Evolutionary conservation across 1,284 basidiomycete genomes (phyloP).

Genomic region (Tranzscheliella williamsii): DNA sequence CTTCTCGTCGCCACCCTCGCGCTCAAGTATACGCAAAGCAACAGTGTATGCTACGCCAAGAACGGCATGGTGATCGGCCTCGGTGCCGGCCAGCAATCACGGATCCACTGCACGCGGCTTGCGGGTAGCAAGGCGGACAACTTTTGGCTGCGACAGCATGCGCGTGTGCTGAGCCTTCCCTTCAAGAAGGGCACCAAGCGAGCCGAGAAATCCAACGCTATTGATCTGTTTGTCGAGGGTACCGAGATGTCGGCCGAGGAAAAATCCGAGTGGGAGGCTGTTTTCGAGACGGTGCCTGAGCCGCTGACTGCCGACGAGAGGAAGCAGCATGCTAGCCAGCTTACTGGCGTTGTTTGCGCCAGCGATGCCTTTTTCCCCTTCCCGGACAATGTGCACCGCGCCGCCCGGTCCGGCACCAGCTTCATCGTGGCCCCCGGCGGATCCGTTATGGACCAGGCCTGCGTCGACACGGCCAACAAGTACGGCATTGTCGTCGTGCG

Average conservation of each 20-base stretch:
- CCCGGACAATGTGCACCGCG: slow-evolving; percentile 95
- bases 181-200: slow-evolving; percentile 98
- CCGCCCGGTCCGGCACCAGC: slow-evolving; percentile 83
- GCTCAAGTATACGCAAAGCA: slow-evolving; percentile 98
- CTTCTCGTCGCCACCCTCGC: slow-evolving; percentile 77
- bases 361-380: slow-evolving; percentile 99
- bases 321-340: slow-evolving; percentile 44
- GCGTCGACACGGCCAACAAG: slow-evolving; percentile 54
- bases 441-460: slow-evolving; percentile 85
- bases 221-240: slow-evolving; percentile 92
- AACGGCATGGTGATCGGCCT: slow-evolving; percentile 92
- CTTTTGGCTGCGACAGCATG: slow-evolving; percentile 98
- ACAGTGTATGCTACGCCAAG: slow-evolving; percentile 95
- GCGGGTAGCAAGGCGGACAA: slow-evolving; percentile 97
- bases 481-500: slow-evolving; percentile 58
- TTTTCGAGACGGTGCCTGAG: slow-evolving; percentile 77
- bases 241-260: slow-evolving; percentile 66
- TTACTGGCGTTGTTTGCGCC: slow-evolving; percentile 80
- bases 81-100: slow-evolving; percentile 96
- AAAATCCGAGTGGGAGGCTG: slow-evolving; percentile 83
- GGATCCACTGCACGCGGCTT: slow-evolving; percentile 97
- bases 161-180: slow-evolving; percentile 82
- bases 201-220: slow-evolving; percentile 96
- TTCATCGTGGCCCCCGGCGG: slow-evolving; percentile 94
- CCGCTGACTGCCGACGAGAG: slow-evolving; percentile 75